These are phyloP conservation scores for Cercospora sp. DNA, from an alignment of 2,329 filamentous ascomycete species.

Conservation along the genomic window DNA sequence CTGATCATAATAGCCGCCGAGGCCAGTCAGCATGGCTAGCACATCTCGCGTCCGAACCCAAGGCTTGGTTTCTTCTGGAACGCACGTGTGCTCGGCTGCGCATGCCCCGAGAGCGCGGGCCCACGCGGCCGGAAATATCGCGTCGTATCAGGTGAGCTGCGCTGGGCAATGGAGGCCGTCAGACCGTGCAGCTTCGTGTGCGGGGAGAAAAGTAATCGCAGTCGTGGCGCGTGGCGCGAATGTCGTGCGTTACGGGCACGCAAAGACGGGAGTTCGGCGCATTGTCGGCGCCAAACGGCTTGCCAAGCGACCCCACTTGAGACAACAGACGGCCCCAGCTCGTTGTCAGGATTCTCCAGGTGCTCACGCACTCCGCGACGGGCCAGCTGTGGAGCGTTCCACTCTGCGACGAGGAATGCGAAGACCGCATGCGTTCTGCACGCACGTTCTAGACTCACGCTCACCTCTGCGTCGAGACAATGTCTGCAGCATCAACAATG, in stretches of 20 bases:
- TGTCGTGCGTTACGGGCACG: not conserved
- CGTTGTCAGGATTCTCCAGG: not conserved
- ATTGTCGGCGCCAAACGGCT: not conserved
- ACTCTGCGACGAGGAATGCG: not conserved
- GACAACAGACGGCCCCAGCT: not conserved
- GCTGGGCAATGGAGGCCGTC: not conserved
- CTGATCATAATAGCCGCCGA: constrained; percentile 4
- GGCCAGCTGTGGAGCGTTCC: not conserved
- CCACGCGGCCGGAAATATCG: not conserved
- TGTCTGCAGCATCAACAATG: not conserved
- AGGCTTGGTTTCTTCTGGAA: not conserved
- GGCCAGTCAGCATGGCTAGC: not conserved
- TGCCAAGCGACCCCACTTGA: not conserved
- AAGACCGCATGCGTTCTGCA: not conserved
- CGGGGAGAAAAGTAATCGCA: not conserved
- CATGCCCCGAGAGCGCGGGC: not conserved
- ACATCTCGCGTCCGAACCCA: not conserved
- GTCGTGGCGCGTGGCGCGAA: not conserved
- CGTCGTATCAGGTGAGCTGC: not conserved
- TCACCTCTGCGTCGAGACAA: not conserved
- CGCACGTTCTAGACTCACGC: not conserved
- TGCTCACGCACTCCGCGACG: not conserved
- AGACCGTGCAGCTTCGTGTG: not conserved
- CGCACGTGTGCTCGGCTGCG: constrained; percentile 1
- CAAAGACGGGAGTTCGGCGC: not conserved